phyloP scores from a whole-genome alignment of 805 yeast species.

The Candida yuanshanica region DNA sequence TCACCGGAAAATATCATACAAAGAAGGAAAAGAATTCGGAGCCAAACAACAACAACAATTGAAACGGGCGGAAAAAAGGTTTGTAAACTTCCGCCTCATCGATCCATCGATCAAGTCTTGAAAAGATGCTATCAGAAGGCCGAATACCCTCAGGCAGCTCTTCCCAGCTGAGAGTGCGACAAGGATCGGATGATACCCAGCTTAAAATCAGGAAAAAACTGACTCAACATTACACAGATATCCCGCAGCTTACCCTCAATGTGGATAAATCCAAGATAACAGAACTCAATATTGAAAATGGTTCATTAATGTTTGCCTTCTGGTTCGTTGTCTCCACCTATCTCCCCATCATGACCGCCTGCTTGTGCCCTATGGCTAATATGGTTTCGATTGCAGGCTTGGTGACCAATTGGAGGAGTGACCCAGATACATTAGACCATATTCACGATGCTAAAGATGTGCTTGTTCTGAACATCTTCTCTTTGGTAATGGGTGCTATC shows the following conservation, averaged over 20 bases:
- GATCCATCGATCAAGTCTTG: too few species aligned
- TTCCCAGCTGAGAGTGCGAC: not conserved
- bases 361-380: constrained; percentile 74
- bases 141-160: too few species aligned
- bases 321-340: constrained; percentile 69
- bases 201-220: constrained; percentile 1
- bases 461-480: constrained; percentile 52
- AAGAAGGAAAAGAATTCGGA: too few species aligned
- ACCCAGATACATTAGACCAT: constrained; percentile 21
- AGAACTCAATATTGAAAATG: constrained; percentile 13
- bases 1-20: too few species aligned
- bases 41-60: too few species aligned
- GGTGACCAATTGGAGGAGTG: constrained; percentile 62
- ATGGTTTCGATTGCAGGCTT: constrained; percentile 68
- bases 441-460: constrained; percentile 37
- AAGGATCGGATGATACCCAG: not conserved
- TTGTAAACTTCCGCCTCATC: too few species aligned
- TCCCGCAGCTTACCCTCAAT: constrained; percentile 15
- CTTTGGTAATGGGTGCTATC: constrained; percentile 56
- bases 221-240: constrained; percentile 3
- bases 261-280: constrained; percentile 14
- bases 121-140: too few species aligned
- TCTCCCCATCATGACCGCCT: constrained; percentile 72
- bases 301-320: constrained; percentile 15
- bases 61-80: too few species aligned